These are phyloP conservation scores for Parastagonospora avenae DNA, from an alignment of 2,329 filamentous ascomycete species.

Conservation along the genomic window DNA sequence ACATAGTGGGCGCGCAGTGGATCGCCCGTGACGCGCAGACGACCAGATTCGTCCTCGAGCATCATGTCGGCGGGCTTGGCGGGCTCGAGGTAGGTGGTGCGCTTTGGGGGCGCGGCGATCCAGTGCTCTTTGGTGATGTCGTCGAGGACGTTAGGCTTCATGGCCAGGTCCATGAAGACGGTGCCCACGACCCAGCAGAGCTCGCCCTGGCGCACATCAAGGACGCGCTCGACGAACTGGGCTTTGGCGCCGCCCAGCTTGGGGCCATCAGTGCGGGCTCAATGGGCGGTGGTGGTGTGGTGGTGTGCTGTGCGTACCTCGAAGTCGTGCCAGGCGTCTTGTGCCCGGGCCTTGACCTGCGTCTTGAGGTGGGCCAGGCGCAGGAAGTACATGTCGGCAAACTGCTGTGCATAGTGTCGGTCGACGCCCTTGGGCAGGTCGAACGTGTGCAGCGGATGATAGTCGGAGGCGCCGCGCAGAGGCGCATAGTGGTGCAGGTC, in stretches of 20 bases:
- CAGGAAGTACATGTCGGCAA: constrained; percentile 96
- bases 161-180: constrained; percentile 93
- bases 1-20: constrained; percentile 74
- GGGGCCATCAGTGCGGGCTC: constrained; percentile 8
- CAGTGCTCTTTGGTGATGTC: constrained; percentile 96
- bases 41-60: constrained; percentile 94
- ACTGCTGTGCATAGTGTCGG: constrained; percentile 88
- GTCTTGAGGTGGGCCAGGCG: constrained; percentile 87
- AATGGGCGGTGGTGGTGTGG: background rate
- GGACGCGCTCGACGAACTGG: constrained; percentile 79
- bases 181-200: constrained; percentile 95
- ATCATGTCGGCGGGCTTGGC: constrained; percentile 72
- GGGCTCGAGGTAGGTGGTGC: constrained; percentile 74
- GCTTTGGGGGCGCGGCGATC: constrained; percentile 79
- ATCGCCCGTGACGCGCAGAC: constrained; percentile 77
- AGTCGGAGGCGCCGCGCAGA: constrained; percentile 56
- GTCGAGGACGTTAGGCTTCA: constrained; percentile 95
- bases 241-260: constrained; percentile 75
- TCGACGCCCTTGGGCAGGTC: constrained; percentile 66
- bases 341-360: constrained; percentile 74
- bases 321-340: constrained; percentile 76
- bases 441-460: constrained; percentile 78
- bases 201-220: constrained; percentile 94
- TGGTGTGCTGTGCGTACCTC: constrained; percentile 51
- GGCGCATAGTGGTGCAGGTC: background rate